Percentiles rank a stretch among this genome's conserved stretches.
These are phyloP conservation scores for Hirsutella thompsonii DNA, from an alignment of 2,329 filamentous ascomycete species.

Conservation along the genomic window DNA sequence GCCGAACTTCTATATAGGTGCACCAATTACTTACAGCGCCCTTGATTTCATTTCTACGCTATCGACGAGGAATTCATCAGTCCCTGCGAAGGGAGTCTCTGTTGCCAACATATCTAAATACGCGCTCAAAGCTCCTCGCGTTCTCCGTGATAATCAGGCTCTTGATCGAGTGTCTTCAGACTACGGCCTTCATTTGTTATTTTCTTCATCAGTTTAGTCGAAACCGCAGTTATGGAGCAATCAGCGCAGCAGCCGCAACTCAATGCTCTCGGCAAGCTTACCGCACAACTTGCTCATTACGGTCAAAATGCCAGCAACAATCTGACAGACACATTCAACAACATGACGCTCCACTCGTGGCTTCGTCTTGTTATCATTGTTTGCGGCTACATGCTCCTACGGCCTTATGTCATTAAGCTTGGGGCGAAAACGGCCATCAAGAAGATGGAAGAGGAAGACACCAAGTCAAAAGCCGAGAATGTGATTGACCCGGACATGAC, in stretches of 20 bases:
- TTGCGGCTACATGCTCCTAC: constrained; percentile 59
- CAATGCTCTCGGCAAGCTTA: constrained; percentile 19
- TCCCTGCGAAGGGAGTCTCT: too few species aligned
- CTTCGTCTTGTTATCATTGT: constrained; percentile 61
- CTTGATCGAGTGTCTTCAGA: not conserved
- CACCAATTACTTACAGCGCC: too few species aligned
- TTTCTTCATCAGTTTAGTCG: not conserved
- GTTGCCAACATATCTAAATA: too few species aligned
- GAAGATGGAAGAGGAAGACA: constrained; percentile 47
- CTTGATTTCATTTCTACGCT: too few species aligned
- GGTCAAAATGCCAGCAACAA: constrained; percentile 32
- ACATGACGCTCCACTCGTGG: constrained; percentile 39
- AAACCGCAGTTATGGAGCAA: constrained; percentile 7
- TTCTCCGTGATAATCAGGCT: too few species aligned
- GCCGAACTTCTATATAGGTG: too few species aligned
- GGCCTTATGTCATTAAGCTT: constrained; percentile 60
- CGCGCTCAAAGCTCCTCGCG: too few species aligned
- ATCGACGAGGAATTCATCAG: too few species aligned
- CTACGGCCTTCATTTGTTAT: not conserved
- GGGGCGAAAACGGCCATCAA: constrained; percentile 50
- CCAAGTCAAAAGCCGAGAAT: constrained; percentile 17
- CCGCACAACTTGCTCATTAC: constrained; percentile 19
- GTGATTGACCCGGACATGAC: constrained; percentile 34
- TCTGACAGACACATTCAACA: constrained; percentile 31
- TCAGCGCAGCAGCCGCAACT: constrained; percentile 15